phyloP scores from a whole-genome alignment of 148 eudicot species.

The Spergularia bocconei region DNA sequence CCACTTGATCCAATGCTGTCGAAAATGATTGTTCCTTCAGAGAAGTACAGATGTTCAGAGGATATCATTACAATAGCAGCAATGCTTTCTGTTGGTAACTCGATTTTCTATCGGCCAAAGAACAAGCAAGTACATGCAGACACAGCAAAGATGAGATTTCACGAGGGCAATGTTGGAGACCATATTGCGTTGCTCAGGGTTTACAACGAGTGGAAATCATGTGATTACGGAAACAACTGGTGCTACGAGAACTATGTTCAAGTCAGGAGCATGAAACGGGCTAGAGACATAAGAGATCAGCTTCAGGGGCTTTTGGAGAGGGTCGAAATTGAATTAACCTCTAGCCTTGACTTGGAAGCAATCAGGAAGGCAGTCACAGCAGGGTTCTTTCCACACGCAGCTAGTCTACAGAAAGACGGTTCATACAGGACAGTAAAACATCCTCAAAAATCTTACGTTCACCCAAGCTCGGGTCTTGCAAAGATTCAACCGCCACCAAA shows the following conservation, averaged over 20 bases:
- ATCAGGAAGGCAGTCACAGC: conserved; percentile 75
- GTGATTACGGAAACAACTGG: conserved; percentile 61
- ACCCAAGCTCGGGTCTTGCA: conserved; percentile 84
- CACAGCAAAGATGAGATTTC: conserved; percentile 62
- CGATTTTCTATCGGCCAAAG: conserved; percentile 71
- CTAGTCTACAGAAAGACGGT: conserved; percentile 75
- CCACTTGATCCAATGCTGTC: conserved; percentile 80
- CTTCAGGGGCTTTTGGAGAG: conserved; percentile 78
- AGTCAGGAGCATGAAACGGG: conserved; percentile 90
- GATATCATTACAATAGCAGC: conserved; percentile 66
- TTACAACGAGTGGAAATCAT: conserved; percentile 65
- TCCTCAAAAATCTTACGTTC: conserved; percentile 82
- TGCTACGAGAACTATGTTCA: conserved; percentile 68
- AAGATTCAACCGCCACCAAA: conserved; percentile 30
- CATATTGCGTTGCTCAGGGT: conserved; percentile 72
- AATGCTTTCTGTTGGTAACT: conserved; percentile 70
- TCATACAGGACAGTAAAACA: conserved; percentile 77
- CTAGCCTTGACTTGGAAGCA: conserved; percentile 61
- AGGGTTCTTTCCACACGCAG: conserved; percentile 86
- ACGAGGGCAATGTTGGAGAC: conserved; percentile 63
- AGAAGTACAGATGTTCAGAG: conserved; percentile 56
- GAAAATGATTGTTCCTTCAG: conserved; percentile 65
- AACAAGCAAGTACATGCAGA: conserved; percentile 64
- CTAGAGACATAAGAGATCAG: conserved; percentile 87
- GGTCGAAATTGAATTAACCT: conserved; percentile 65